Percentiles rank a stretch among this genome's conserved stretches.
Evolutionary conservation across 352 stramenopile species (phyloP).

Genomic region (Phytopythium ostracodes): DNA sequence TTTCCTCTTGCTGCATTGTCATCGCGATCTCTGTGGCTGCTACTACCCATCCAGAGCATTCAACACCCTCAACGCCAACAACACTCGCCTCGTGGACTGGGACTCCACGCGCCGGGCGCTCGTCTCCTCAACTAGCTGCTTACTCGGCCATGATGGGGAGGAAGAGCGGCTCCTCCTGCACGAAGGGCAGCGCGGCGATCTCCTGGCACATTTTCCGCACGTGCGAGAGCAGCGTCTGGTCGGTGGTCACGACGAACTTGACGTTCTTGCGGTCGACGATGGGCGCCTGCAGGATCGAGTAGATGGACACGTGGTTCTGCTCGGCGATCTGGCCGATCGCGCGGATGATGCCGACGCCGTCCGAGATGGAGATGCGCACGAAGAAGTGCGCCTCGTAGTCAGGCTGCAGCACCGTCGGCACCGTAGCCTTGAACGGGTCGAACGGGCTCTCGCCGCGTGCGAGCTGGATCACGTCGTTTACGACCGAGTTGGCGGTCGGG

Average conservation of each 20-base stretch:
- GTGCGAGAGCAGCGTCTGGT: conserved; percentile 85
- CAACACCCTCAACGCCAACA: neutral
- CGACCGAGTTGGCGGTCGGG: conserved; percentile 94
- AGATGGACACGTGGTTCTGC: conserved; percentile 94
- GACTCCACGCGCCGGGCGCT: neutral
- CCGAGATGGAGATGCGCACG: conserved; percentile 92
- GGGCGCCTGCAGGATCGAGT: conserved; percentile 96
- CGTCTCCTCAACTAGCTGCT: neutral
- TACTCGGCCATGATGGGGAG: conserved; percentile 59
- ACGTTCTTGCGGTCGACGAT: conserved; percentile 91
- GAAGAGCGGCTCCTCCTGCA: conserved; percentile 78
- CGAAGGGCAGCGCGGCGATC: conserved; percentile 86
- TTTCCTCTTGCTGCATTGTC: neutral
- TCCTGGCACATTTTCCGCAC: conserved; percentile 88
- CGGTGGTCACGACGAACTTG: conserved; percentile 96
- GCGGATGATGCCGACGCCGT: conserved; percentile 93
- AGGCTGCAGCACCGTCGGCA: conserved; percentile 66
- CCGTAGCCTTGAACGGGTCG: conserved; percentile 78
- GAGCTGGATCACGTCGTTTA: conserved; percentile 94
- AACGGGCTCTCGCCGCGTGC: conserved; percentile 81
- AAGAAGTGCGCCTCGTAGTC: conserved; percentile 95
- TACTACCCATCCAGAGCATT: neutral
- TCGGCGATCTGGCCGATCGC: conserved; percentile 93
- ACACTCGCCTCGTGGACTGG: neutral
- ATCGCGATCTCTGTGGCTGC: neutral